Evolutionary conservation across 2,329 filamentous ascomycete species (phyloP).

Genomic region (Paraphaeosphaeria sporulosa): DNA sequence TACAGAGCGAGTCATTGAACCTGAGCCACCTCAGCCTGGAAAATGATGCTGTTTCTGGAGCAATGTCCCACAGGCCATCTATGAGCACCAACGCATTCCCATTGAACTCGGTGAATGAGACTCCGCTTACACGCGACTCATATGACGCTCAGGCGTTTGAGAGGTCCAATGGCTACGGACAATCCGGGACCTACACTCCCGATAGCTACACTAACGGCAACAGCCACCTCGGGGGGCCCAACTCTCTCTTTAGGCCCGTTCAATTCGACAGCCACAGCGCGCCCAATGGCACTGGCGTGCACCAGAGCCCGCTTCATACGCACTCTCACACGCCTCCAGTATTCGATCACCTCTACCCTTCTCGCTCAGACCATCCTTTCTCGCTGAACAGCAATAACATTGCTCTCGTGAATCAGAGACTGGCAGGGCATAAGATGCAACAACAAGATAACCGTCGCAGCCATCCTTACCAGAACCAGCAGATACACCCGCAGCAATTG

Average conservation of each 20-base stretch:
- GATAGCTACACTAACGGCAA: constrained; percentile 40
- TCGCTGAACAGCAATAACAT: constrained; percentile 53
- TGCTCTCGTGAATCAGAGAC: constrained; percentile 57
- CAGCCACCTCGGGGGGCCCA: constrained; percentile 36
- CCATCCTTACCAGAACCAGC: constrained; percentile 41
- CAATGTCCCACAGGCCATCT: constrained; percentile 42
- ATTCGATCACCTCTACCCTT: constrained; percentile 54
- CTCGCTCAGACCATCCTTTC: constrained; percentile 51
- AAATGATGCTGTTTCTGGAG: constrained; percentile 42
- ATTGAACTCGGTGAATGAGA: constrained; percentile 33
- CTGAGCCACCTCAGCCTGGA: constrained; percentile 46
- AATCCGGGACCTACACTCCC: constrained; percentile 43
- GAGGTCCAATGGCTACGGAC: constrained; percentile 28
- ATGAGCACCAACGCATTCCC: constrained; percentile 39
- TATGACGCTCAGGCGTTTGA: constrained; percentile 34
- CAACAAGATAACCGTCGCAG: constrained; percentile 48
- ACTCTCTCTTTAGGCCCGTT: constrained; percentile 48
- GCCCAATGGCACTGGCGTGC: constrained; percentile 52
- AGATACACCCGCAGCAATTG: constrained; percentile 41
- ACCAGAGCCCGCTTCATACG: constrained; percentile 58
- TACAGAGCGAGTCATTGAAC: constrained; percentile 49
- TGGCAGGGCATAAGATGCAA: constrained; percentile 58
- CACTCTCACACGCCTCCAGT: constrained; percentile 54
- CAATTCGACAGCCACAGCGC: constrained; percentile 49
- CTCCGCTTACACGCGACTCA: constrained; percentile 31